These are phyloP conservation scores for Leonotis leonurus DNA, from an alignment of 257 asterid species.

Conservation along the genomic window DNA sequence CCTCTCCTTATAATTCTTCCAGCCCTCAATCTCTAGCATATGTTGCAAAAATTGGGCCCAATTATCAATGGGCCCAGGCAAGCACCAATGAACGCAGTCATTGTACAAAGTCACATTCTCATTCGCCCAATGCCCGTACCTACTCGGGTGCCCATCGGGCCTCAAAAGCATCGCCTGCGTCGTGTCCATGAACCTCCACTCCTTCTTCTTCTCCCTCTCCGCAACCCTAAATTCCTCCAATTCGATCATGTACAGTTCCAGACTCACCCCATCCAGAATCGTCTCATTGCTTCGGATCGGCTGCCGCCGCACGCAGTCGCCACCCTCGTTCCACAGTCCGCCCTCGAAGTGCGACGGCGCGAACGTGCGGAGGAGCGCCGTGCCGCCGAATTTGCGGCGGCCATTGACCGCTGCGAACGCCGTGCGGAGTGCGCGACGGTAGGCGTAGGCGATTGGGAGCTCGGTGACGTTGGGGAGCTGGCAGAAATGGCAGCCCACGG, in stretches of 20 bases:
- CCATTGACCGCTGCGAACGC: constrained; percentile 26
- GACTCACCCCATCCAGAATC: constrained; percentile 29
- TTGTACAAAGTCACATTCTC: constrained; percentile 44
- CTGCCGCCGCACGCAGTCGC: constrained; percentile 40
- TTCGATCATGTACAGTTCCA: constrained; percentile 40
- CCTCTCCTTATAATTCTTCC: constrained; percentile 23
- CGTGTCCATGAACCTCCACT: constrained; percentile 37
- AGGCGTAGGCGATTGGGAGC: constrained; percentile 29
- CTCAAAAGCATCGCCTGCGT: constrained; percentile 49
- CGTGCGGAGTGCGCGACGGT: constrained; percentile 43
- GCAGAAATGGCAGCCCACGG: constrained; percentile 49
- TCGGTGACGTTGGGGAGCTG: constrained; percentile 32
- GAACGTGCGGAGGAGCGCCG: constrained; percentile 39
- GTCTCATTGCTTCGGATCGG: constrained; percentile 41
- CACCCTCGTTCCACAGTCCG: constrained; percentile 61
- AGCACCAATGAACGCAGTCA: too few species aligned
- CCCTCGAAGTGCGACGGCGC: constrained; percentile 62
- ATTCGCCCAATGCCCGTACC: constrained; percentile 53
- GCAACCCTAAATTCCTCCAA: constrained; percentile 49
- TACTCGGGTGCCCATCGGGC: constrained; percentile 70
- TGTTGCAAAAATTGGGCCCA: constrained; percentile 59
- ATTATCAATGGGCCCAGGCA: constrained; percentile 64
- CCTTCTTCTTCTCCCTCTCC: constrained; percentile 22
- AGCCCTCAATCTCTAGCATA: constrained; percentile 42
- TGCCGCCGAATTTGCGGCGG: constrained; percentile 19